Evolutionary conservation across 768 basidiomycete species (phyloP).

Genomic region (Porphyrellus cyaneotinctus): DNA sequence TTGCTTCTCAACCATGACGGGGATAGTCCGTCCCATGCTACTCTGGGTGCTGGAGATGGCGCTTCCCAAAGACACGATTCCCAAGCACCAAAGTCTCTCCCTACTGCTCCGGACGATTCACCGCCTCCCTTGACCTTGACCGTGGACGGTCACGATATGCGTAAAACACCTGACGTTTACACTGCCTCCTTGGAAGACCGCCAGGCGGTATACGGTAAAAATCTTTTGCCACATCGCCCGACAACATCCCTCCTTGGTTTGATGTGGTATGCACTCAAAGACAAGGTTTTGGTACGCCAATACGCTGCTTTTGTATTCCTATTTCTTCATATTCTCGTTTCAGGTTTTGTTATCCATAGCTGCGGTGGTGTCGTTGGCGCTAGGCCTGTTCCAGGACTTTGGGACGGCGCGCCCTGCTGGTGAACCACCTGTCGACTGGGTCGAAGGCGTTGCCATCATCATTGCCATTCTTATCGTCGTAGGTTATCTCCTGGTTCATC

Average conservation of each 20-base stretch:
- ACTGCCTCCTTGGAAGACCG: slow-evolving; percentile 56
- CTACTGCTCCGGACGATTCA: slow-evolving; percentile 3
- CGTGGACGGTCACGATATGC: not conserved
- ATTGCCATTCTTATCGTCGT: slow-evolving; percentile 74
- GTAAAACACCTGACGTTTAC: slow-evolving; percentile 8
- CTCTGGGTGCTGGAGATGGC: slow-evolving; percentile 29
- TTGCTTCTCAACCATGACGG: slow-evolving; percentile 19
- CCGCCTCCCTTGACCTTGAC: slow-evolving; percentile 13
- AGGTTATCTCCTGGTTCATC: slow-evolving; percentile 23
- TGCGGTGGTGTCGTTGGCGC: slow-evolving; percentile 86
- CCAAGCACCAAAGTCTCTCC: not conserved
- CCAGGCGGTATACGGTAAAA: slow-evolving; percentile 66
- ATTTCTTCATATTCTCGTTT: slow-evolving; percentile 1
- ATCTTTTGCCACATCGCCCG: slow-evolving; percentile 66
- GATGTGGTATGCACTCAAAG: slow-evolving; percentile 85
- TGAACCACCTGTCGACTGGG: slow-evolving; percentile 90
- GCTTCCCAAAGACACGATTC: slow-evolving; percentile 34
- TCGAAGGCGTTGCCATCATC: slow-evolving; percentile 86
- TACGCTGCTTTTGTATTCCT: not conserved
- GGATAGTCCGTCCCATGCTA: slow-evolving; percentile 6
- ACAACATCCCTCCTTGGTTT: slow-evolving; percentile 67
- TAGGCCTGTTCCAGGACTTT: slow-evolving; percentile 93
- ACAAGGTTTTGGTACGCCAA: slow-evolving; percentile 77
- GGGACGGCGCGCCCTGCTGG: slow-evolving; percentile 56
- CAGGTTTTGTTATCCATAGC: slow-evolving; percentile 89